Evolutionary conservation across 495 filamentous ascomycete species (phyloP), one percentile per base, ranked within the genome.

Genomic region (Emericellopsis terricola): DNA sequence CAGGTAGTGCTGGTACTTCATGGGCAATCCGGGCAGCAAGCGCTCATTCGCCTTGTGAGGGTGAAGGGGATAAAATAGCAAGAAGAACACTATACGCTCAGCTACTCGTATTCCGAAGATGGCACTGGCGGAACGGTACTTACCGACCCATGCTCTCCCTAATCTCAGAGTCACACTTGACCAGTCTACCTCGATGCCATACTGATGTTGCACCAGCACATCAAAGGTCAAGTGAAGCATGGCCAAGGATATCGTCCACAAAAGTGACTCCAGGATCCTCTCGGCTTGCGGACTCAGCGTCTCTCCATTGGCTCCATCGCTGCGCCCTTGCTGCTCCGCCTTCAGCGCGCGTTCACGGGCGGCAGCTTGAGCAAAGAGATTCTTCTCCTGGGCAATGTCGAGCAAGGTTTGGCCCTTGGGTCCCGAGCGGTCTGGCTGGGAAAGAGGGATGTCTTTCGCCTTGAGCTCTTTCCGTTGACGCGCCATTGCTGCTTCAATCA

Each of bases 181-280:
- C 57, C 78, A 71, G 9, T 64, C 52, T 9, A 86, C 69, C 1
- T 70, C 65, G 45, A 78, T 64, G 8, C 76, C 70, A 48, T 93
- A 96, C 60, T 96, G 91, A 50, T 86, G 73, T 32, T 86, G 79
- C 5, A 91, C 81, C n/a, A 94, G 62, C 33, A 87, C 80, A 42
- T 89, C 82, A 17, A 97, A 65, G 2, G 82, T 85, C 43, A 91
- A 73, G 52, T 94, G 81, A 17, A 94, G 62, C 59, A 82, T 82
- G 13, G 71, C 65, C 43, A 94, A 57, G 28, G 77, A 78, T 3
- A 75, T 42, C 8, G 74, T 69, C 62, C 67, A 81, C n/a, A 78
- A 63, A n/a, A 78, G 35, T 5, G 78, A 59, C 11, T 77, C 60
- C 34, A 69, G 57, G 7, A 69, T 38, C 11, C 68, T 63, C 9